Base-by-base conservation (phyloP, 2,329 filamentous ascomycete species). In the Zelopaecilomyces penicillatus region DNA sequence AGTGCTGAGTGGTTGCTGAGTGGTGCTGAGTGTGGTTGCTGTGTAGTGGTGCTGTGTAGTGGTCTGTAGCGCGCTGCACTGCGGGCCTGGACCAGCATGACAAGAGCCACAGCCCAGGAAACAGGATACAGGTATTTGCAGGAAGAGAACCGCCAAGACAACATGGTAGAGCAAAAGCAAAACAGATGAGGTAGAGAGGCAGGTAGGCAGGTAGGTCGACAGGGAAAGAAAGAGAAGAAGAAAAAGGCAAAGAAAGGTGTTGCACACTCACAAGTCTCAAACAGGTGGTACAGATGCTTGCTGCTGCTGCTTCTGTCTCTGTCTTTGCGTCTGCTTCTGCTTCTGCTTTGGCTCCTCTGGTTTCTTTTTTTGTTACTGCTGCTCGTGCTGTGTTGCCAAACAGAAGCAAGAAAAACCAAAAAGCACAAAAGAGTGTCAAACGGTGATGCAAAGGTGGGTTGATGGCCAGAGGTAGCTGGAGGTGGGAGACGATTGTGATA, bases 401-500 rank as follows among this genome's bases (percentile, higher is more conserved):
- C 39, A 45, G 31, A 29, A 45, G 32, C 37, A 34, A 32, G 35
- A 43, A 37, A 12, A 41, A 41, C 19, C 30, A 28, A 42, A 29
- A 33, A 12, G 34, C 39, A 19, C 29, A 27, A 8, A 33, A 45
- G 43, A 35, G 29, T 29, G 39, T 39, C 34, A 30, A 47, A 47
- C 31, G 42, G 37, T 31, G 39, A 19, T 45, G 39, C 12, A 45
- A 48, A 35, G 46, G 45, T 42, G 37, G 28, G 46, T 41, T 45
- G 39, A 11, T 33, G 40, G 36, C 45, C 47, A 46, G 42, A 54
- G 44, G 49, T 48, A 51, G 47, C 35, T 45, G 46, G 48, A 46
- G 48, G 37, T 44, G 56, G 56, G 54, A 54, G 42, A 52, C 47
- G 45, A 47, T 53, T 52, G 48, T 49, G 51, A 57, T 60, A 58